phyloP scores from a whole-genome alignment of 2,329 filamentous ascomycete species.

The Fusarium mundagurra region DNA sequence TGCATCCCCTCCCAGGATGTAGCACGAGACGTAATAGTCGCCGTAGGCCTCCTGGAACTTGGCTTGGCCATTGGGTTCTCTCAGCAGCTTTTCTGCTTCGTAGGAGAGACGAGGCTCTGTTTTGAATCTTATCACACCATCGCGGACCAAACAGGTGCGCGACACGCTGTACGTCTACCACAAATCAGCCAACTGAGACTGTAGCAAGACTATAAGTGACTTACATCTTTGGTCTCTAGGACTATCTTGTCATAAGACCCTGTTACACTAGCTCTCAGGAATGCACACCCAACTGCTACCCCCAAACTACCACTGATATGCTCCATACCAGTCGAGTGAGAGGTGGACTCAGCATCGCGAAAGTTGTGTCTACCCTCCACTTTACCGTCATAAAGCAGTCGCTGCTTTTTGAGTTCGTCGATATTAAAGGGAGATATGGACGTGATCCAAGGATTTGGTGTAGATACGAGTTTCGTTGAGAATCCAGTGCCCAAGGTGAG shows the following conservation, averaged over 20 bases:
- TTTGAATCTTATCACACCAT: background rate
- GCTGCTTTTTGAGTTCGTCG: background rate
- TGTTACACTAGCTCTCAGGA: background rate
- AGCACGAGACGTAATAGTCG: background rate
- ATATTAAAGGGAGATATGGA: background rate
- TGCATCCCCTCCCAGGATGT: background rate
- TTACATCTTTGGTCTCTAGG: background rate
- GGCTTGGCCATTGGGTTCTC: background rate
- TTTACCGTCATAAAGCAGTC: background rate
- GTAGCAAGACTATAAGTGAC: background rate
- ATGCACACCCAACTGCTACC: background rate
- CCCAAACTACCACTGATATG: background rate
- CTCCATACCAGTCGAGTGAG: background rate
- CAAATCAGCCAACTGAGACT: background rate
- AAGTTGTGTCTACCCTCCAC: background rate
- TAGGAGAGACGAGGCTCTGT: background rate
- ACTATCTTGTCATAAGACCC: background rate
- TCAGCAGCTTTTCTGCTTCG: background rate
- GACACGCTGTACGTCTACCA: background rate
- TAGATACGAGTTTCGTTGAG: background rate
- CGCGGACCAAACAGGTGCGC: background rate
- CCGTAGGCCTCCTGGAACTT: background rate
- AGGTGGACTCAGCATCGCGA: background rate
- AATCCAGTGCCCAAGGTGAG: background rate
- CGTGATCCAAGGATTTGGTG: background rate